Percentiles rank a stretch among this genome's conserved stretches.
Conservation (phyloP, 345 rosid genomes). For the sweet orange (Citrus sinensis) region DNA sequence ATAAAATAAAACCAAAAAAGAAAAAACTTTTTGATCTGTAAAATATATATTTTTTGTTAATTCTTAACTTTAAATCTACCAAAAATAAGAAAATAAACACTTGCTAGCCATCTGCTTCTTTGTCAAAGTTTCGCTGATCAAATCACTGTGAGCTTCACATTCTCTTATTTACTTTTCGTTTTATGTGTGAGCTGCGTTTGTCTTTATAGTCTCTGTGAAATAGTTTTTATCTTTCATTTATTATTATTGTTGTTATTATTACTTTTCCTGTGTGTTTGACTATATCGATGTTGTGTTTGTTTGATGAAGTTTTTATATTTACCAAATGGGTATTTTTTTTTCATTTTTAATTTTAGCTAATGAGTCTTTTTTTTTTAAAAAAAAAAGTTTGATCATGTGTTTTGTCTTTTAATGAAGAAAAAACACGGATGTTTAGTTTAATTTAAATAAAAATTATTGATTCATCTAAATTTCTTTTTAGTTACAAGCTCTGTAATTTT, state of each 20-base stretch:
- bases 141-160: not conserved
- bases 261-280: not conserved
- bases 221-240: too few species aligned
- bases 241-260: too few species aligned
- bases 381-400: not conserved
- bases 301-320: not conserved
- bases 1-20: not conserved
- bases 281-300: not conserved
- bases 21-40: not conserved
- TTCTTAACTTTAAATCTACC: not conserved
- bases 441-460: not conserved
- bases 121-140: not conserved
- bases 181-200: not conserved
- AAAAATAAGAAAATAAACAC: not conserved
- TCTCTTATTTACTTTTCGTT: not conserved
- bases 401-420: slow-evolving; percentile 5
- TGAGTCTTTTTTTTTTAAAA: not conserved
- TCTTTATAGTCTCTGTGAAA: too few species aligned
- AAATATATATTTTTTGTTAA: not conserved
- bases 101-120: not conserved
- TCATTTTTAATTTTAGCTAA: not conserved
- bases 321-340: not conserved
- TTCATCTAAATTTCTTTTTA: not conserved
- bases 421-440: not conserved
- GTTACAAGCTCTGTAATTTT: not conserved